These are phyloP conservation scores for Paraphaeosphaeria minitans DNA, from an alignment of 2,329 filamentous ascomycete genomes.

Conservation along the genomic window DNA sequence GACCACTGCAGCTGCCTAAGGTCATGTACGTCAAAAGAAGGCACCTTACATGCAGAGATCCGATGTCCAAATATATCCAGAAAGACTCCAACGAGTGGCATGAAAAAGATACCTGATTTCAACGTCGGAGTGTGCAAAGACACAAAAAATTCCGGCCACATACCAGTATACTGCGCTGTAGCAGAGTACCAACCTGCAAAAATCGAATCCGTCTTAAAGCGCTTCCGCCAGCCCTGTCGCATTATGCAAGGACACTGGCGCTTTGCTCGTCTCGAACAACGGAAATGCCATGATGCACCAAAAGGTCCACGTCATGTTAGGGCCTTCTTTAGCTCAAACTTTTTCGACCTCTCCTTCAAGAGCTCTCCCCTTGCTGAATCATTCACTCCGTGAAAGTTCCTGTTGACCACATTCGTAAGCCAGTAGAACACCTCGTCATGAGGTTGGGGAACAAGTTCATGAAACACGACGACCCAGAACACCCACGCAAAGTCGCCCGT, in stretches of 20 bases:
- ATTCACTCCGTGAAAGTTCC: slow-evolving; percentile 52
- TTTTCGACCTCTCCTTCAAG: slow-evolving; percentile 65
- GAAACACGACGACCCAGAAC: slow-evolving; percentile 66
- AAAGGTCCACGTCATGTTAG: slow-evolving; percentile 64
- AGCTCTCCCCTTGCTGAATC: slow-evolving; percentile 65
- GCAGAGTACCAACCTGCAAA: slow-evolving; percentile 66
- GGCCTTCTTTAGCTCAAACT: slow-evolving; percentile 62
- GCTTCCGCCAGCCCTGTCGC: slow-evolving; percentile 66
- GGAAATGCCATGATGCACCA: slow-evolving; percentile 63
- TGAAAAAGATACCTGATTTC: slow-evolving; percentile 58
- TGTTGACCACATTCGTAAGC: slow-evolving; percentile 59
- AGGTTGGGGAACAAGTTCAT: slow-evolving; percentile 69
- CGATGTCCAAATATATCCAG: slow-evolving; percentile 63
- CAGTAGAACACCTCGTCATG: slow-evolving; percentile 60
- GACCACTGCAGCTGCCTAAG: slow-evolving; percentile 61
- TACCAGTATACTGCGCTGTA: slow-evolving; percentile 59
- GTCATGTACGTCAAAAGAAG: background rate
- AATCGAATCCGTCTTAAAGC: slow-evolving; percentile 61
- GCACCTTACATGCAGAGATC: slow-evolving; percentile 49
- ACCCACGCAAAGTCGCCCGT: slow-evolving; percentile 67
- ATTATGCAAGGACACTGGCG: slow-evolving; percentile 61
- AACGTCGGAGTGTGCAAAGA: background rate
- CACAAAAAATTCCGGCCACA: background rate
- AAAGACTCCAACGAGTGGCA: slow-evolving; percentile 61
- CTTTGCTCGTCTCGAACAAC: slow-evolving; percentile 63